phyloP scores from a whole-genome alignment of 164 flowering plant species.

The Magnolia changhungtana region DNA sequence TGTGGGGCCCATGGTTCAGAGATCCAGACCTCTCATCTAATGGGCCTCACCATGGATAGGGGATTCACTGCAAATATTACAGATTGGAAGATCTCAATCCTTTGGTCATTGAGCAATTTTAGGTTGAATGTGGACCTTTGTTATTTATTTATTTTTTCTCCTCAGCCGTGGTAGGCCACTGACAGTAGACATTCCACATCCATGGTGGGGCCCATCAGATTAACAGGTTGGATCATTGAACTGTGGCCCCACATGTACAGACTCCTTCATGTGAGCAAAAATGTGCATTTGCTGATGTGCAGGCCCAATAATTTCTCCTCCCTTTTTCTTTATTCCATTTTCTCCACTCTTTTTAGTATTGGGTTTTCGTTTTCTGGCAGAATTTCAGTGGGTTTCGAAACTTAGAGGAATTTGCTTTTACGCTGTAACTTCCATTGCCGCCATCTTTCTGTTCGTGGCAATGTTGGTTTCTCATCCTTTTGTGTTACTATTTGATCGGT shows the following conservation, averaged over 20 bases:
- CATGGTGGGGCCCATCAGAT: neutral
- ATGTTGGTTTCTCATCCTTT: constrained; percentile 86
- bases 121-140: neutral
- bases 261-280: neutral
- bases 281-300: neutral
- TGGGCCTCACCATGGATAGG: neutral
- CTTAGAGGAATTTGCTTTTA: constrained; percentile 74
- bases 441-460: constrained; percentile 56
- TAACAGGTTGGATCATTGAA: neutral
- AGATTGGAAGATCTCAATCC: neutral
- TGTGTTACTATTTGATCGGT: constrained; percentile 70
- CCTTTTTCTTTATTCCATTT: constrained; percentile 4
- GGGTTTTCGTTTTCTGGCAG: constrained; percentile 34
- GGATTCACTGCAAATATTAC: neutral
- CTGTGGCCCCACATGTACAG: neutral
- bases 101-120: neutral
- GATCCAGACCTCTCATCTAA: neutral
- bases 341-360: neutral
- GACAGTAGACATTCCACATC: neutral
- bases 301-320: neutral
- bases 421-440: constrained; percentile 49
- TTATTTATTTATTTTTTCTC: neutral
- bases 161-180: neutral
- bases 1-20: neutral
- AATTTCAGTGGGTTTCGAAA: constrained; percentile 40